Evolutionary conservation across 345 rosid genomes (phyloP).

Genomic region (Theobroma cacao): DNA sequence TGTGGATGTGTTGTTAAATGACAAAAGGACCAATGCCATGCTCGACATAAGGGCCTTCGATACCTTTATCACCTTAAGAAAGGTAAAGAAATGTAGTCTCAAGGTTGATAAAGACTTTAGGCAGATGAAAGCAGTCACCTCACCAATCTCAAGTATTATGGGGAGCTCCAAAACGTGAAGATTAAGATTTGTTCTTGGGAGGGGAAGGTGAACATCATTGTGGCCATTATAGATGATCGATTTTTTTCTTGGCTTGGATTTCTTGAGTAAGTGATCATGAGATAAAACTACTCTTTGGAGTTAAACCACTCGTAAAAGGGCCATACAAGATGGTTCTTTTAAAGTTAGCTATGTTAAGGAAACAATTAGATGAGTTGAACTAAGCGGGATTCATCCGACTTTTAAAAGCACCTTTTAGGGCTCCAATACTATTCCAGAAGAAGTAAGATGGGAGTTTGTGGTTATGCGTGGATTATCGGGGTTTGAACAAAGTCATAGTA

Average conservation of each 20-base stretch:
- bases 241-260: too few species aligned
- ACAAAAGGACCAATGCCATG: background rate
- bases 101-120: background rate
- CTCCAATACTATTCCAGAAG: too few species aligned
- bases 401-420: too few species aligned
- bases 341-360: too few species aligned
- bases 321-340: too few species aligned
- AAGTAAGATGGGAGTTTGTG: too few species aligned
- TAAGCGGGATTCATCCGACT: too few species aligned
- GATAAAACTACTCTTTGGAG: background rate
- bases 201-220: background rate
- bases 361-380: too few species aligned
- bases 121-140: background rate
- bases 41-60: background rate
- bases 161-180: background rate
- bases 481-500: too few species aligned
- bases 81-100: background rate
- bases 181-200: background rate
- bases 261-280: background rate
- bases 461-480: too few species aligned
- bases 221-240: background rate
- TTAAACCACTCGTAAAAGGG: too few species aligned
- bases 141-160: background rate
- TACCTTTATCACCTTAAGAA: background rate
- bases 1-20: background rate